Percentiles rank a stretch among this genome's conserved stretches.
Conservation (phyloP, 208 protist genomes). For the Leishmania turanica region DNA sequence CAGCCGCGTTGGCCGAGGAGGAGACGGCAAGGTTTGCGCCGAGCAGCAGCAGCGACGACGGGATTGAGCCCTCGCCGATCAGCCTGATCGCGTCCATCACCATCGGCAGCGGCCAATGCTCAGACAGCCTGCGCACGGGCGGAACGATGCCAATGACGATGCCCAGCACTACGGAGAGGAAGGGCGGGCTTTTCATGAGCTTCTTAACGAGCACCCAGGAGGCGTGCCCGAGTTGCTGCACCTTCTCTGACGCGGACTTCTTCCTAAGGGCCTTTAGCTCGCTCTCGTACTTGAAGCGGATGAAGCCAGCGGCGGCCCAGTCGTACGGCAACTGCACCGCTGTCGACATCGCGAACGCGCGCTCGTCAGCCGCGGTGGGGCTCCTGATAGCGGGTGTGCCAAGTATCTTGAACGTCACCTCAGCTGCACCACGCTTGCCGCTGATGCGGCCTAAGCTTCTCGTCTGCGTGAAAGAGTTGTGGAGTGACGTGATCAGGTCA, state of each 20-base stretch:
- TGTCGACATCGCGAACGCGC: slow-evolving; percentile 25
- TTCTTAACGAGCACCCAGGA: slow-evolving; percentile 11
- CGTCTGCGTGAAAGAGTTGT: slow-evolving; percentile 20
- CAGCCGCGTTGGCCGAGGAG: slow-evolving; percentile 2
- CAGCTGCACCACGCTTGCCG: neutral
- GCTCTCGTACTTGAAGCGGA: slow-evolving; percentile 54
- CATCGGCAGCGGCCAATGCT: slow-evolving; percentile 57
- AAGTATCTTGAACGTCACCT: slow-evolving; percentile 5
- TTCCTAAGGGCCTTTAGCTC: slow-evolving; percentile 38
- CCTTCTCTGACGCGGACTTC: slow-evolving; percentile 10
- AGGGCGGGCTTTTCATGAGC: slow-evolving; percentile 56
- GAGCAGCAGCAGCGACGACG: slow-evolving; percentile 76
- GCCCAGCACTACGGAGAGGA: slow-evolving; percentile 70
- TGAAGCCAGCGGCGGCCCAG: slow-evolving; percentile 51
- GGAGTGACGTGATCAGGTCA: neutral
- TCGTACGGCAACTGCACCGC: slow-evolving; percentile 56
- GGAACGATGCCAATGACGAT: slow-evolving; percentile 70
- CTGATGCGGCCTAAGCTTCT: neutral
- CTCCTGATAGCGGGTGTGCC: slow-evolving; percentile 15
- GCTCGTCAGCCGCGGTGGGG: slow-evolving; percentile 19
- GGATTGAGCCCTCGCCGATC: slow-evolving; percentile 66
- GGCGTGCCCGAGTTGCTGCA: slow-evolving; percentile 7
- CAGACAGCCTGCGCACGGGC: slow-evolving; percentile 57
- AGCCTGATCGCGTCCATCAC: slow-evolving; percentile 63
- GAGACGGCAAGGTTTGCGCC: slow-evolving; percentile 65